Base-by-base conservation (phyloP, 345 rosid genomes). In the Ricinus communis region DNA sequence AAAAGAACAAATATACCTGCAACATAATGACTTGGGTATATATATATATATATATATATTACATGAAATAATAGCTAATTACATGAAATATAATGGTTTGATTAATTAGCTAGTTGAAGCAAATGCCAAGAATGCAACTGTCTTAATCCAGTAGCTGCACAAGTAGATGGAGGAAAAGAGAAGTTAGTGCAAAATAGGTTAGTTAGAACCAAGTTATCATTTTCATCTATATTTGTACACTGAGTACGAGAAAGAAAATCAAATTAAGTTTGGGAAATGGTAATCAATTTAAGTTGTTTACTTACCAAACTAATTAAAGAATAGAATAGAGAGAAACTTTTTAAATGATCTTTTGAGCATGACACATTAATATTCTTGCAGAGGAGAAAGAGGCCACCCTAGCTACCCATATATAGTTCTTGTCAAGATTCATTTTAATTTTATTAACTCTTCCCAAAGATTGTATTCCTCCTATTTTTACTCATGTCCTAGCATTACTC, bases 111-210 rank as follows among this genome's bases (percentile, higher is more conserved):
- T 33, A 41, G n/a, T 54, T 59, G 2, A 59, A 36, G 31, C 28
- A 50, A 60, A 31, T 33, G 27, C 1, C 18, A 61, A 36, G 61
- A 61, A 71, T 60, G 25, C 64, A 22, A 54, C 18, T 41, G 21
- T 68, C 36, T 41, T 58, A 7, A 21, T 47, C 12, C 8, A 31
- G 15, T 38, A 61, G 56, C 65, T 63, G 50, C 38, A 24, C 49
- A 19, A 19, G 51, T 56, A 58, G 57, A 50, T 25, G 49, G 56
- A 50, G 58, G 54, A 65, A 40, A 30, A 52, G 18, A 59, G 58
- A 62, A 58, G 55, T 55, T 59, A 59, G 50, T 60, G 45, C n/a
- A 75, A 73, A 80, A 63, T 53, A 59, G 62, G 70, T 14, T 40
- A 50, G 43, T 53, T 61, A 18, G 66, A 43, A 25, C 30, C 22